Base-by-base conservation (phyloP, 805 yeast genomes). In the Wickerhamiella cacticola region DNA sequence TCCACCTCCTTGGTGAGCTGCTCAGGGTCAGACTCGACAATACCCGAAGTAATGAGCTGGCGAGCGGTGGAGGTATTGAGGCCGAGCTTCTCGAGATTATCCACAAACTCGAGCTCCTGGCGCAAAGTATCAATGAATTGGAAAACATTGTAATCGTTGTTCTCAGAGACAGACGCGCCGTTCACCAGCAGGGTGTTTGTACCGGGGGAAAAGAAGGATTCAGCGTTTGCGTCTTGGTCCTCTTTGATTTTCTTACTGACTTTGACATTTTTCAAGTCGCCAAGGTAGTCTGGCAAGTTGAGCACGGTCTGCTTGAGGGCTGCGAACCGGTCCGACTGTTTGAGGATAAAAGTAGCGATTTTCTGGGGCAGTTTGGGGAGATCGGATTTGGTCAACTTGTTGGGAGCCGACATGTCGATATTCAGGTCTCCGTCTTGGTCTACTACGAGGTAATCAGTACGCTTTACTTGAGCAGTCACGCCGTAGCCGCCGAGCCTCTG, bases 371-470 rank as follows among this genome's bases (percentile, higher is more conserved):
- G 48, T n/a, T 51, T 51, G 19, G 52, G 55, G 4, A 67, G 49
- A 23, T 59, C 60, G 2, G 42, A 36, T 15, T 55, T 49, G n/a
- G 53, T 52, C 18, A 52, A 39, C 18, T 55, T 55, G 22, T 56
- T 53, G 16, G 57, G 51, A 3, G 59, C 58, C n/a, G 55, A 53
- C 19, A 60, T 31, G 8, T 54, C 46, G 23, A 56, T 39, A 15
- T 52, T 47, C 29, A 51, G 49, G 7, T 52, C 29, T 7, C 44
- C 28, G 29, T 52, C 53, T 2, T 55, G 52, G 55, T 79, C 85
- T 42, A 79, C 70, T 2, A 72, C 83, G 23, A 78, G 66, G 50
- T 80, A 79, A 53, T 80, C 85, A 0, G 84, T 75, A 53, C 81
- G 67, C 55, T 82, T 82, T 51, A 82, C 56, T 1, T 79, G 73